Percentiles rank a stretch among this genome's conserved stretches.
phyloP scores from a whole-genome alignment of 2,329 filamentous ascomycete species.

The Sclerotinia borealis region DNA sequence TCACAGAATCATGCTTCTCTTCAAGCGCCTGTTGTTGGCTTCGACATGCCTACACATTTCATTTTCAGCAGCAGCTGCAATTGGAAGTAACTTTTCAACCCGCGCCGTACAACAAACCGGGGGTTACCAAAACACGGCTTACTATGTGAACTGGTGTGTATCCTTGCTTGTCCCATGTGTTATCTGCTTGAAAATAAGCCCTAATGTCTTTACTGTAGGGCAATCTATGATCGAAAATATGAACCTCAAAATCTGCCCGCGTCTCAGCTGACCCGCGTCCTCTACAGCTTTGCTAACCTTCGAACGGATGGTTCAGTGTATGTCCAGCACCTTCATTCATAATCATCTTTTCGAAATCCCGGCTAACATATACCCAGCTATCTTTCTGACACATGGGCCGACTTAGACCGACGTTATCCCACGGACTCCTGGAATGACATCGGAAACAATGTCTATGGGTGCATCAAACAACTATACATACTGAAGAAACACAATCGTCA shows the following conservation, averaged over 20 bases:
- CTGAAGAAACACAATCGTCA: conserved; percentile 73
- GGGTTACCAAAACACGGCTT: conserved; percentile 20
- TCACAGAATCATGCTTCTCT: too few relatives aligned
- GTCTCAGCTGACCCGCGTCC: conserved; percentile 66
- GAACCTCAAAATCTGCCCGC: conserved; percentile 64
- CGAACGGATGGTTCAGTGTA: conserved; percentile 65
- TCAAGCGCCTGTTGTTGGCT: too few relatives aligned
- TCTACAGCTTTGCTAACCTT: conserved; percentile 79
- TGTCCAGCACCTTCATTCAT: conserved; percentile 39
- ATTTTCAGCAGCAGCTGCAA: too few relatives aligned
- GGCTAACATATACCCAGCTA: conserved; percentile 36
- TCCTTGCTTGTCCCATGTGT: too few relatives aligned
- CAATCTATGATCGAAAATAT: conserved; percentile 68
- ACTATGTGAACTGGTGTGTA: conserved; percentile 35
- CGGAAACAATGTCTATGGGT: conserved; percentile 72
- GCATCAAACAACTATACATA: conserved; percentile 70
- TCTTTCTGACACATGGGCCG: conserved; percentile 63
- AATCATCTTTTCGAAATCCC: conserved; percentile 37
- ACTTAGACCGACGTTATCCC: conserved; percentile 72
- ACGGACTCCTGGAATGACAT: conserved; percentile 61
- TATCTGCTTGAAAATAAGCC: not conserved
- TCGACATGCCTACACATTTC: too few relatives aligned
- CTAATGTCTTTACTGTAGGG: conserved; percentile 38
- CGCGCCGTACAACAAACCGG: too few relatives aligned
- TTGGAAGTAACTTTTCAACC: too few relatives aligned